Conservation (phyloP, 345 rosid genomes). For the Jatropha curcas region DNA sequence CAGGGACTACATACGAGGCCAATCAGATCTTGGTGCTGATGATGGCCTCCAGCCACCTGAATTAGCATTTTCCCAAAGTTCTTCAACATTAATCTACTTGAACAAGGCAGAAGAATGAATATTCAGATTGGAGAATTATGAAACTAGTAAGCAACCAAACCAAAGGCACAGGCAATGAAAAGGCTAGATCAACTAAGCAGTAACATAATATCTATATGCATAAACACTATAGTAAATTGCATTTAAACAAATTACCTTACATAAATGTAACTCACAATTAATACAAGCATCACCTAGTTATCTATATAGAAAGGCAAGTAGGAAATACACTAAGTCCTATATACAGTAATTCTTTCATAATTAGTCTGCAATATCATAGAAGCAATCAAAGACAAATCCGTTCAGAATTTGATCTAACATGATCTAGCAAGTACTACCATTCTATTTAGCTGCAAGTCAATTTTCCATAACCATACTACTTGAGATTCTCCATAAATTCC, state of each 20-base stretch:
- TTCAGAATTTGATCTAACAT: neutral
- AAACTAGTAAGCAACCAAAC: neutral
- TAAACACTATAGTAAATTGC: neutral
- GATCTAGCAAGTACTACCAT: neutral
- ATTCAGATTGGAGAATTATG: neutral
- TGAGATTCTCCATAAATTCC: neutral
- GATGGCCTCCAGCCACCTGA: constrained; percentile 96
- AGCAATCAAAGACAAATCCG: neutral
- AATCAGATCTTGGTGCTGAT: constrained; percentile 90
- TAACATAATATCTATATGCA: neutral
- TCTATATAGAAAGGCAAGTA: neutral
- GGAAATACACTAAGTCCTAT: neutral
- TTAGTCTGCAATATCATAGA: neutral
- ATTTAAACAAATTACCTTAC: constrained; percentile 11
- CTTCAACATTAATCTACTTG: constrained; percentile 64
- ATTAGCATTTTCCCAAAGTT: constrained; percentile 88
- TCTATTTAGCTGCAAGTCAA: neutral
- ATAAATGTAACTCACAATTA: neutral
- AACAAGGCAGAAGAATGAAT: constrained; percentile 5
- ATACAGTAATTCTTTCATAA: neutral
- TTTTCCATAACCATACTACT: neutral
- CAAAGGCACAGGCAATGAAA: neutral
- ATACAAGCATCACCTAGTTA: neutral
- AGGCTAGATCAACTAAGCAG: neutral
- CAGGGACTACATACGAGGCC: constrained; percentile 67